Base-by-base conservation (phyloP, 2,329 filamentous ascomycete genomes). In the Aspergillus sp. region DNA sequence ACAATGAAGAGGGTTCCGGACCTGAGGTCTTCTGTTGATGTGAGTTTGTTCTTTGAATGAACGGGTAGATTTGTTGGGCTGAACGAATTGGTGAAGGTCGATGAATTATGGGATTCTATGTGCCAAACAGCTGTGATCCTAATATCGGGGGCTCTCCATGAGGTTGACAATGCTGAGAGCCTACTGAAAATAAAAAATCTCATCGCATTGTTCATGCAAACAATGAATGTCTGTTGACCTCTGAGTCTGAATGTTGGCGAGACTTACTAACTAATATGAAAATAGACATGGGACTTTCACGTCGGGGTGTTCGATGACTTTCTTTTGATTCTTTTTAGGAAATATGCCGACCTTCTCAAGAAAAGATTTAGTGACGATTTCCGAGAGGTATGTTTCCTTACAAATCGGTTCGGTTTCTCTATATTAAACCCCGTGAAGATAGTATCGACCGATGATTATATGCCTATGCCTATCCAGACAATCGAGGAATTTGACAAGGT, bases 51-150 rank as follows among this genome's bases (percentile, higher is more conserved):
- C 52, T 36, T 8, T 15, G 41, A 3, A 2, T 17, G n/a, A 47
- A 47, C 23, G 47, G 11, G 19, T 19, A 23, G 44, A 36, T 44
- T n/a, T 21, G 13, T n/a, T 44, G 19, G n/a, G 50, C 39, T 50
- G 41, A 58, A 66, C 64, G 27, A 25, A 56, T 63, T 62, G 32
- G 8, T 47, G 23, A 62, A 93, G 90, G 88, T 97, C n/a, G 95
- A 99, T 71, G 95, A 98, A 76, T 81, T 99, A 2, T 99, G 95
- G 95, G 94, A 98, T 70, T 97, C 93, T 0, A 95, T 98, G 91
- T 98, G 94, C 72, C 91, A 93, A 70, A 88, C 89, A 48, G 89
- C 91, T 0, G 92, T 98, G 66, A 85, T 84, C 8, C 81, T 98
- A 51, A 96, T 96, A 63, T 88, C 89, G 0, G 91, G 89, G 67